Base-by-base conservation (phyloP, 1,284 basidiomycete genomes). In the Hemileia vastatrix region DNA sequence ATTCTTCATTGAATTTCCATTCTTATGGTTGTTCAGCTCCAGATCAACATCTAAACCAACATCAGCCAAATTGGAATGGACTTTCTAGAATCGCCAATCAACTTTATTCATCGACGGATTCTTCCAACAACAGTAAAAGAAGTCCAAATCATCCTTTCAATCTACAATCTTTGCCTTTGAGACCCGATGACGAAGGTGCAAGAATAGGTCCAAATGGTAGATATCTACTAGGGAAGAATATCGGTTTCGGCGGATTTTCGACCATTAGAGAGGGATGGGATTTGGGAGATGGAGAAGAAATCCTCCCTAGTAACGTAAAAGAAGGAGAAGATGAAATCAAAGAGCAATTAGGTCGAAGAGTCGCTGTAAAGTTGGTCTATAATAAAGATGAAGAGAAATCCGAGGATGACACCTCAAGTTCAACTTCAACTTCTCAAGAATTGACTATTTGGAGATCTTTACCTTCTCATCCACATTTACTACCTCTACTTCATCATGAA, bases 241-340 rank as follows among this genome's bases (percentile, higher is more conserved):
- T 95, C 8, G 92, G 88, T 15, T 80, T 83, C 58, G 92, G 92
- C 4, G 88, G 85, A 6, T 91, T 91, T 74, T 90, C 88, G n/a
- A 84, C 83, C 48, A 88, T 96, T 54, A 80, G 88, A 49, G 82
- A 83, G 36, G 91, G 85, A 1, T 53, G 44, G 15, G 82, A 77
- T 13, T 84, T 86, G 8, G 71, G 80, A 4, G 81, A 82, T 2
- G n/a, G n/a, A n/a, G 87, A 86, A 13, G 83, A 82, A 55, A 77
- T 81, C 3, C n/a, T n/a, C n/a, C n/a, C n/a, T n/a, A 15, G 9
- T 33, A 44, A 13, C 52, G 52, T 18, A 11, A n/a, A 19, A 52
- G 32, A 32, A 31, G 8, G 13, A 54, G 52, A 31, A 6, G 15
- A 18, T n/a, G 19, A 32, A 8, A 5, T 44, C 27, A 40, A 44